These are phyloP conservation scores for Pisolithus sp. DNA, from an alignment of 768 basidiomycete genomes.

Conservation along the genomic window DNA sequence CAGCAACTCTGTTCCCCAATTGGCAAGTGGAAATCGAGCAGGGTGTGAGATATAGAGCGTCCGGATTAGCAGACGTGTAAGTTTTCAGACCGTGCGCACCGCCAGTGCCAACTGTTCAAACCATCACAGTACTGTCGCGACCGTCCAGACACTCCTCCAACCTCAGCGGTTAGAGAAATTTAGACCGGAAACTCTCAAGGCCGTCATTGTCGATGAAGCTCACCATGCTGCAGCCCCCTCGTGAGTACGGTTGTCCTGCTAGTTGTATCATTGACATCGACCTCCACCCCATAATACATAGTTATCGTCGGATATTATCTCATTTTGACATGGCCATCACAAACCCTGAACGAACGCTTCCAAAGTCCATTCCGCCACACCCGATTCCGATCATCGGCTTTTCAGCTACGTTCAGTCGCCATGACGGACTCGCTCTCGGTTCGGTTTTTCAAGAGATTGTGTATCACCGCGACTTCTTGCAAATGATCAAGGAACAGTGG, in stretches of 20 bases:
- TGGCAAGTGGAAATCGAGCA: conserved; percentile 92
- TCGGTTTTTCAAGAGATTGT: conserved; percentile 88
- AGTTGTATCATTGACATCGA: not conserved
- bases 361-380: conserved; percentile 34
- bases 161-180: conserved; percentile 68
- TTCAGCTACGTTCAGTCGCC: conserved; percentile 89
- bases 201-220: conserved; percentile 86
- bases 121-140: conserved; percentile 67
- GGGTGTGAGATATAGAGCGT: conserved; percentile 64
- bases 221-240: conserved; percentile 93
- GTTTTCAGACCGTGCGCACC: not conserved
- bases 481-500: conserved; percentile 94
- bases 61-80: conserved; percentile 81
- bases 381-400: conserved; percentile 85
- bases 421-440: conserved; percentile 84
- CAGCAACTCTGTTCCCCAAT: conserved; percentile 55
- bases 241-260: conserved; percentile 31
- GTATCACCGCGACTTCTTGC: conserved; percentile 83
- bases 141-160: conserved; percentile 78
- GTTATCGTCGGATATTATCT: conserved; percentile 80
- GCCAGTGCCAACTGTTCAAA: not conserved
- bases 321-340: conserved; percentile 68
- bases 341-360: conserved; percentile 41
- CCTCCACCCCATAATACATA: conserved; percentile 17
- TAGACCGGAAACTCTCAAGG: conserved; percentile 56